Percentiles rank a stretch among this genome's conserved stretches.
phyloP scores from a whole-genome alignment of 2,329 filamentous ascomycete genomes.

The Ophiostoma quercus region DNA sequence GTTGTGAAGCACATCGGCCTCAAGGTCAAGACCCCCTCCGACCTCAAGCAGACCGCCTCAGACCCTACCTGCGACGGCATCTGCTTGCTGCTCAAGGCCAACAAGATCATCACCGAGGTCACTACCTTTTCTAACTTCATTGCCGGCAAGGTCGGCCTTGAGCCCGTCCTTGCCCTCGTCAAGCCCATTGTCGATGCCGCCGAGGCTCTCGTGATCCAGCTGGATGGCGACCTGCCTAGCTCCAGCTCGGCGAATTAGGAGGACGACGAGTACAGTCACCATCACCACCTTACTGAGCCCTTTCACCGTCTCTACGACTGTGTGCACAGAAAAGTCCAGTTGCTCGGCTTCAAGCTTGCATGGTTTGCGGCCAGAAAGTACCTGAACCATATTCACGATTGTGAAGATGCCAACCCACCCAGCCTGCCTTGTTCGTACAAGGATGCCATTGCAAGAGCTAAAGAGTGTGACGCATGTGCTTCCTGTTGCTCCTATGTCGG shows the following conservation, averaged over 20 bases:
- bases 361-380: conserved; percentile 13
- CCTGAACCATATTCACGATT: background rate
- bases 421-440: background rate
- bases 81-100: conserved; percentile 21
- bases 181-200: conserved; percentile 18
- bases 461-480: background rate
- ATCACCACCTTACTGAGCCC: background rate
- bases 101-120: conserved; percentile 18
- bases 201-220: conserved; percentile 17
- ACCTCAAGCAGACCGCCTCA: background rate
- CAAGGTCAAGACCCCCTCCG: conserved; percentile 9
- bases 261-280: background rate
- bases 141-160: conserved; percentile 17
- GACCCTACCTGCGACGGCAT: conserved; percentile 16
- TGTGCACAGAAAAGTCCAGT: background rate
- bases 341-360: conserved; percentile 5
- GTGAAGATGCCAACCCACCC: background rate
- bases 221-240: conserved; percentile 15
- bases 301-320: conserved; percentile 1
- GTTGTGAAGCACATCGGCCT: background rate
- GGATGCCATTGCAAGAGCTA: background rate
- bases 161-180: conserved; percentile 2
- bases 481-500: background rate
- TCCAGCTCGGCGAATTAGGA: background rate
- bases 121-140: background rate